Evolutionary conservation across 2,329 filamentous ascomycete genomes (phyloP).

Genomic region (Lachnellula hyalina): DNA sequence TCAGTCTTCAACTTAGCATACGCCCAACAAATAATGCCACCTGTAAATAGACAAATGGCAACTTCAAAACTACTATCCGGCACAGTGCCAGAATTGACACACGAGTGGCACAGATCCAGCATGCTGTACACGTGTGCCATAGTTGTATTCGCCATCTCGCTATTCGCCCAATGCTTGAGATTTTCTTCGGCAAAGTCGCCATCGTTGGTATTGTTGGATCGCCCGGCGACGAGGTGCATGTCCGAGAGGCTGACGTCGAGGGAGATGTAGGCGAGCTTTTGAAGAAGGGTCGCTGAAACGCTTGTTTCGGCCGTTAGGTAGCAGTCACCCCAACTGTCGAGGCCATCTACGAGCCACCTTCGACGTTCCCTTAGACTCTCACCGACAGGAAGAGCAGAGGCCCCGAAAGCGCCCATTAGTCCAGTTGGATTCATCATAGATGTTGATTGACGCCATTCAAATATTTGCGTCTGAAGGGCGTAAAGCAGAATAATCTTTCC

Average conservation of each 20-base stretch:
- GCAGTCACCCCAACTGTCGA: constrained; percentile 25
- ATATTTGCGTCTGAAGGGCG: constrained; percentile 27
- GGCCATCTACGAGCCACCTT: constrained; percentile 23
- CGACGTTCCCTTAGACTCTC: constrained; percentile 21
- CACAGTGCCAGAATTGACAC: constrained; percentile 11
- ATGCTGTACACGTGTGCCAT: constrained; percentile 25
- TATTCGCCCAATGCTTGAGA: constrained; percentile 27
- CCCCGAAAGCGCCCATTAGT: constrained; percentile 23
- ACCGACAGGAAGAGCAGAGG: constrained; percentile 23
- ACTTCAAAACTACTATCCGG: constrained; percentile 23
- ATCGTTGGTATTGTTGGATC: constrained; percentile 21
- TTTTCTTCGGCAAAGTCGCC: constrained; percentile 26
- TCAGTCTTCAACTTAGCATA: constrained; percentile 22
- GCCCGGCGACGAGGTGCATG: constrained; percentile 28
- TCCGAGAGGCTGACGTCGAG: constrained; percentile 26
- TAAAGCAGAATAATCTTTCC: constrained; percentile 27
- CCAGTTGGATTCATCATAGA: constrained; percentile 28
- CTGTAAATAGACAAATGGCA: constrained; percentile 24
- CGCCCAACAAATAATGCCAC: constrained; percentile 28
- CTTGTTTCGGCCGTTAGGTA: constrained; percentile 13
- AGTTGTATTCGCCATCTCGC: constrained; percentile 19
- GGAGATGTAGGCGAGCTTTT: constrained; percentile 22
- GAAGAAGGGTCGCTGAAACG: constrained; percentile 18
- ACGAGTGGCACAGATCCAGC: constrained; percentile 19
- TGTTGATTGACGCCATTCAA: constrained; percentile 27